A percentile compares a stretch with the other conserved stretches of the same genome.
These are phyloP conservation scores for Sarocladium kiliense DNA, from an alignment of 2,329 filamentous ascomycete species.

Conservation along the genomic window DNA sequence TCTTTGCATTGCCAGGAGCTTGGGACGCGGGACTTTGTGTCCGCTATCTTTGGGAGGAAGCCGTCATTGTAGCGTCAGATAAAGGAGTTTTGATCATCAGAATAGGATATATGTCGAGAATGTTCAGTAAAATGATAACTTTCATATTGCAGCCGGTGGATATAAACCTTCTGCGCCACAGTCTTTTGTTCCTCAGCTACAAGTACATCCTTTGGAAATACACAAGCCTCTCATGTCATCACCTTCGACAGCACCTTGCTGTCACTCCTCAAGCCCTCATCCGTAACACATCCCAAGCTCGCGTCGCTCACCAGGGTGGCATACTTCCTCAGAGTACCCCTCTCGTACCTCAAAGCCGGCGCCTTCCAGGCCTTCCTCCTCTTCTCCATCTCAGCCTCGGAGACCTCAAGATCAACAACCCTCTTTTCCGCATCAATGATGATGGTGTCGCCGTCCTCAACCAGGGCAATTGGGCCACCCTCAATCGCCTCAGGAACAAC, in stretches of 20 bases:
- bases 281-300: conserved; percentile 85
- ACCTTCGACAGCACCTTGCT: conserved; percentile 6
- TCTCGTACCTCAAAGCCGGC: conserved; percentile 67
- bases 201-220: neutral
- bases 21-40: neutral
- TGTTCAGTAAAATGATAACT: neutral
- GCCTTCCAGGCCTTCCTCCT: conserved; percentile 64
- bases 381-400: conserved; percentile 62
- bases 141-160: neutral
- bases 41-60: neutral
- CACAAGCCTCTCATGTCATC: neutral
- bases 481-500: conserved; percentile 84
- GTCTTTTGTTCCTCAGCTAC: neutral
- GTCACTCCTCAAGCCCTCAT: conserved; percentile 29
- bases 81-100: neutral
- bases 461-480: conserved; percentile 78
- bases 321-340: conserved; percentile 88
- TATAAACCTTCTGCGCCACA: neutral
- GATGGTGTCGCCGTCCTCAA: conserved; percentile 76
- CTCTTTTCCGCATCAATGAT: conserved; percentile 84
- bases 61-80: conserved; percentile 1
- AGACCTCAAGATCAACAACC: conserved; percentile 60
- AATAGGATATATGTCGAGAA: neutral
- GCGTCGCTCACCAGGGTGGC: conserved; percentile 83
- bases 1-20: conserved; percentile 9